Evolutionary conservation across 1,139 yeast genomes (phyloP), one percentile per base, ranked within the genome.

Genomic region (Hanseniaspora sp.): DNA sequence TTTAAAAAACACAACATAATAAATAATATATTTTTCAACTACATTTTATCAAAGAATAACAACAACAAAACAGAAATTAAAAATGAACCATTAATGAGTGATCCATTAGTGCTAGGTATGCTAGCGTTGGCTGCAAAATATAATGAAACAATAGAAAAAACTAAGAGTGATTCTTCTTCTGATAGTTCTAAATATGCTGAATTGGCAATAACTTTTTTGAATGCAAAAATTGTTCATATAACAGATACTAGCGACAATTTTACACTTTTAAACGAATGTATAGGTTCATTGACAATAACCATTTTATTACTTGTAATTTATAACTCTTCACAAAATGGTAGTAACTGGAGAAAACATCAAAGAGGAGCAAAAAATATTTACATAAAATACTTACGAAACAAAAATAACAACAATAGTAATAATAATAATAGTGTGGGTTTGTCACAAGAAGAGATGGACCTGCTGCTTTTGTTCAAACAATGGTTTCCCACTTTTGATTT

Each of bases 401-500:
- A 33, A 35, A n/a, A 7, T 34, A 15, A 8, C 15, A 28, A 7
- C 34, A 15, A 8, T 28, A 28, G 1, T 57, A 66, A 56, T 64
- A 59, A 59, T 67, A 48, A 63, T 59, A 65, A 64, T 56, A 62
- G 58, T 7, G 64, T 80, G 46, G 69, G 78, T 1, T 73, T 80
- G 53, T 79, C 83, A 57, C 79, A 79, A n/a, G 55, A 30, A 17
- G 38, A 47, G 28, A 29, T n/a, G 28, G 41, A 51, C 15, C 9
- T 51, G 8, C 23, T 51, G 11, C 18, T 30, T n/a, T 13, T 51
- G 9, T 51, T 51, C 17, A 51, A 46, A 65, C 69, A 72, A 33
- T 80, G 85, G 84, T 80, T 78, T 62, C 74, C 76, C 13, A 74
- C 81, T 0, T 75, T 80, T 68, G 86, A 81, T 60, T 70, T 78